Conservation (phyloP, 345 rosid genomes). For the Camelina neglecta region DNA sequence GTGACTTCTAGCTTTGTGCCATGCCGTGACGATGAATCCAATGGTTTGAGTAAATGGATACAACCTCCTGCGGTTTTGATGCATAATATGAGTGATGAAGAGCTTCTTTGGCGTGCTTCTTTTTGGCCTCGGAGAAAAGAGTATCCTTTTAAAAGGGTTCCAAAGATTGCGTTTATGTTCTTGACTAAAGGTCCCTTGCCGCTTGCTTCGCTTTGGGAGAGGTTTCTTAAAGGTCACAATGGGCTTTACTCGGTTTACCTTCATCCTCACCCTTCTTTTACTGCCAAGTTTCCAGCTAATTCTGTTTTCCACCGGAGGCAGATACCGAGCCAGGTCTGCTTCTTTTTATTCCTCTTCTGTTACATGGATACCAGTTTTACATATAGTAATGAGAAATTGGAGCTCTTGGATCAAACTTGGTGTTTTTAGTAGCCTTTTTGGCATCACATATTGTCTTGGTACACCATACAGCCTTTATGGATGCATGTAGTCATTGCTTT, state of each 20-base stretch:
- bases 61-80: constrained; percentile 62
- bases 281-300: constrained; percentile 54
- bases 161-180: constrained; percentile 96
- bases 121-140: constrained; percentile 64
- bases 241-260: constrained; percentile 78
- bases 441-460: not conserved
- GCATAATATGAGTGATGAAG: constrained; percentile 76
- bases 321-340: constrained; percentile 83
- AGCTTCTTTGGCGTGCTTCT: constrained; percentile 90
- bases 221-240: constrained; percentile 77
- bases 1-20: constrained; percentile 58
- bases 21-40: constrained; percentile 47
- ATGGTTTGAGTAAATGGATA: constrained; percentile 60
- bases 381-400: not conserved
- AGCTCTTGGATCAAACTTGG: constrained; percentile 2
- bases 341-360: constrained; percentile 10
- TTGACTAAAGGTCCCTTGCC: constrained; percentile 94
- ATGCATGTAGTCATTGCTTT: not conserved
- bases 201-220: constrained; percentile 90
- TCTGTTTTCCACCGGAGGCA: constrained; percentile 78
- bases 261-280: constrained; percentile 80
- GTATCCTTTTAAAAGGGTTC: constrained; percentile 76
- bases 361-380: not conserved
- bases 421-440: constrained; percentile 1
- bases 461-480: not conserved